Evolutionary conservation across 108 stramenopile genomes (phyloP), one percentile per base, ranked within the genome.

Genomic region (Discostella stelligeroides): DNA sequence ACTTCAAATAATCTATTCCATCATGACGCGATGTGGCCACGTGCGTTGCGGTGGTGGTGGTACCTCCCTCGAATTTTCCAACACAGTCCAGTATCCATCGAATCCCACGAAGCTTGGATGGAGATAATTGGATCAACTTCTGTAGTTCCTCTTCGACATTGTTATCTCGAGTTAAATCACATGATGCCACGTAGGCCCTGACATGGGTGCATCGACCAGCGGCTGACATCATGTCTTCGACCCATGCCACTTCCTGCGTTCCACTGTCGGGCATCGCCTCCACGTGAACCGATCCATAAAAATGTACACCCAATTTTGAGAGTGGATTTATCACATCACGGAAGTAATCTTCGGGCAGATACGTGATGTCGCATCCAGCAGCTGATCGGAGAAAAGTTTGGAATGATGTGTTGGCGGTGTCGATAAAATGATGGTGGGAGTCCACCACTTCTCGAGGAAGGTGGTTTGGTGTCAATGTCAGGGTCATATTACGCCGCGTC

Each of bases 31-130:
- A 64, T 10, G 91, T 92, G 0, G 84, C 88, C 11, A 85, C 67
- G 63, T 92, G 91, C 18, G 91, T 92, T 5, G 88, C 88, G 1
- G 85, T 82, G 1, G 43, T 50, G 6, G n/a, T n/a, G n/a, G n/a
- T n/a, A n/a, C 63, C 78, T 28, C 43, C 60, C 23, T 87, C 57
- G 53, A 67, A 85, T 28, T 72, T 77, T 0, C 87, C 87, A 18
- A 84, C 83, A 57, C 85, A 86, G 63, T 90, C 88, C 50, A 92
- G 54, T 46, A 92, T 92, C 88, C 87, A 92, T 30, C 91, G 87
- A 37, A 92, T 72, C 12, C 91, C 91, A 8, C 65, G 45, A 49
- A 90, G 70, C 24, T 72, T 70, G 1, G 39, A 30, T 12, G 74
- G 63, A 6, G 71, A 64, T 0, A 48, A 27, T 0, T 27, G 4